Percentiles rank a stretch among this genome's conserved stretches.
Conservation (phyloP, 1,139 yeast genomes). For the Entelexis sorbosivorans region DNA sequence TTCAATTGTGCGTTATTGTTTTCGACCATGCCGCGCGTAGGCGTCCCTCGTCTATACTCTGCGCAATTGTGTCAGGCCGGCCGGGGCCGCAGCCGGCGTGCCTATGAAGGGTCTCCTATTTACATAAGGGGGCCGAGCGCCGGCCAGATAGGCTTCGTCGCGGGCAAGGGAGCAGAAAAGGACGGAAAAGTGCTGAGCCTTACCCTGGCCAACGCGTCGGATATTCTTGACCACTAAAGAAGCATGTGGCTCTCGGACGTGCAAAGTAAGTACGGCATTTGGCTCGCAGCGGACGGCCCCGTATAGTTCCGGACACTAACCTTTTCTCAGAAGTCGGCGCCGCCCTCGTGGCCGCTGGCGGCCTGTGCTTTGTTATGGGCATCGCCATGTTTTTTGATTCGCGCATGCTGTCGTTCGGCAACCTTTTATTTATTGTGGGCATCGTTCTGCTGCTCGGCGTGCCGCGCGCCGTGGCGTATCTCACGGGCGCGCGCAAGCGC, state of each 20-base stretch:
- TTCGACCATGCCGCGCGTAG: too few species aligned
- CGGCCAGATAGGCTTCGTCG: neutral
- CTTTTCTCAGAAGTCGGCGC: conserved; percentile 65
- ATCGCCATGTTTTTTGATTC: conserved; percentile 79
- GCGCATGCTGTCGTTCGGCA: conserved; percentile 81
- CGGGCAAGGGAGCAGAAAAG: neutral
- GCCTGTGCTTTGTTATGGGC: conserved; percentile 69
- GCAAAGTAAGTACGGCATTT: conserved; percentile 27
- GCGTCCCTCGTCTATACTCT: too few species aligned
- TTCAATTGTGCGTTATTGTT: too few species aligned
- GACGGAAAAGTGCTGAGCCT: neutral
- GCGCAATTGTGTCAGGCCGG: too few species aligned
- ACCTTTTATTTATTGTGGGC: conserved; percentile 67
- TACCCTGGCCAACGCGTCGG: conserved; percentile 5
- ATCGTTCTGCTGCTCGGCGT: conserved; percentile 78
- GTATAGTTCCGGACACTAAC: neutral
- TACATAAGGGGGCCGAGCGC: neutral
- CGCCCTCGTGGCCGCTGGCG: conserved; percentile 79
- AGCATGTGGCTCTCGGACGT: conserved; percentile 32
- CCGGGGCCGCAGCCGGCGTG: too few species aligned
- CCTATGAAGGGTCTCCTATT: neutral
- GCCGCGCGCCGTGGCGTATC: conserved; percentile 69
- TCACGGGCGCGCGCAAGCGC: conserved; percentile 75
- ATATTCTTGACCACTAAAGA: neutral
- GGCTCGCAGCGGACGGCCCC: neutral